These are phyloP conservation scores for Cenchrus fungigraminus DNA, from an alignment of 176 grass and related monocot genomes.

Conservation along the genomic window DNA sequence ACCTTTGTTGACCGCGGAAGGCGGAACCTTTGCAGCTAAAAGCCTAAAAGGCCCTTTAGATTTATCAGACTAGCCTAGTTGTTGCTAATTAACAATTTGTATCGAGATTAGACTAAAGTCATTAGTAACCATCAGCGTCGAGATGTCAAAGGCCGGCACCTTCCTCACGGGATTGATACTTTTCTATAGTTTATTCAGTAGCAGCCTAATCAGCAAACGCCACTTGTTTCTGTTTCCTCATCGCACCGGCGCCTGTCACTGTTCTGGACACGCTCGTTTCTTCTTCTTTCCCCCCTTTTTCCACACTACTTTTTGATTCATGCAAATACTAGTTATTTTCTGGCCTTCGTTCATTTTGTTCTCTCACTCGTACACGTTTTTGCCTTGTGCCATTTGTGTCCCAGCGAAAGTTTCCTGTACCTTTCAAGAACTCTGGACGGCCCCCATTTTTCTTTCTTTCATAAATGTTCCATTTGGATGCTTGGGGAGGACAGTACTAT, in stretches of 20 bases:
- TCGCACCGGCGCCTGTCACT: background rate
- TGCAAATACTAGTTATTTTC: background rate
- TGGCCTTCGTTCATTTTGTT: background rate
- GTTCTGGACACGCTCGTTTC: background rate
- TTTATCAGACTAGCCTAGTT: background rate
- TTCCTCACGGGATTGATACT: constrained; percentile 20
- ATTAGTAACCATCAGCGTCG: background rate
- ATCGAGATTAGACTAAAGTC: constrained; percentile 24
- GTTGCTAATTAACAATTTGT: background rate
- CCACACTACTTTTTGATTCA: background rate
- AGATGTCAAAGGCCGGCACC: constrained; percentile 41
- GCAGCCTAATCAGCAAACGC: constrained; percentile 34
- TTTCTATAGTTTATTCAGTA: constrained; percentile 20
- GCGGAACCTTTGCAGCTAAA: constrained; percentile 9
- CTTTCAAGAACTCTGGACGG: constrained; percentile 5
- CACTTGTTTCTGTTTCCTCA: constrained; percentile 26
- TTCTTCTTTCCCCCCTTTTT: no score
- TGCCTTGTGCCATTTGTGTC: constrained; percentile 3
- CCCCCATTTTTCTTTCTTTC: background rate
- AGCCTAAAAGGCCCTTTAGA: background rate
- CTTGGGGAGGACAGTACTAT: background rate
- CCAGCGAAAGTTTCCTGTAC: background rate
- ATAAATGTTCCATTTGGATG: constrained; percentile 8
- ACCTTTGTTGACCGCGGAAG: constrained; percentile 27
- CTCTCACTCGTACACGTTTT: background rate